Base-by-base conservation (phyloP, 371 early-diverging fungal species). In the Sporodiniella umbellata region DNA sequence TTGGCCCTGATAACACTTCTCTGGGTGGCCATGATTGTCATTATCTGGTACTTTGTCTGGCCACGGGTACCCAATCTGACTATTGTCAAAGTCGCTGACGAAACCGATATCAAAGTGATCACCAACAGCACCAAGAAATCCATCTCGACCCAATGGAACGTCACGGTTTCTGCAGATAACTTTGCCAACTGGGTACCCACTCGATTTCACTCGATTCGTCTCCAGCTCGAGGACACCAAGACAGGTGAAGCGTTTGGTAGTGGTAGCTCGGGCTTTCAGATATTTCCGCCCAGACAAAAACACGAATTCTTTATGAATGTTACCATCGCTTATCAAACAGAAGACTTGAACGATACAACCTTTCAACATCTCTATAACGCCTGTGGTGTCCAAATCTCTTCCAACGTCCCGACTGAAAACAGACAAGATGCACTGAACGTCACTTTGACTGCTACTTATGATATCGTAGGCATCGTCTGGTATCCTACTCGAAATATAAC, bases 401-500 rank as follows among this genome's bases (percentile, higher is more conserved):
- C 54, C 6, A 49, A 50, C 23, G 45, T 25, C 14, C 57, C 64
- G 6, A 48, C 49, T 38, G 50, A 53, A 12, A 51, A 56, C 18
- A 40, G 54, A 33, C 56, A 65, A 49, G 53, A 51, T 42, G 22
- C 45, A 4, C 23, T 68, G 8, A 59, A 63, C 47, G 54, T 70
- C 8, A 60, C 63, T 6, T 54, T 73, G 24, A 46, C 52, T 19
- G 51, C 69, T 2, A 57, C 64, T 1, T 54, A 56, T 39, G 45
- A 57, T 19, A 67, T 73, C 28, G 33, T 54, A 31, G 74, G 74
- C 12, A 60, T 73, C 40, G 66, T 55, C 8, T 70, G 74, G 74
- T 31, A 63, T 21, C 49, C 52, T 11, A 56, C 56, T 12, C 48
- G 28, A 21, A 31, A 52, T 15, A 51, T 68, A 28, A 55, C 51